These are phyloP conservation scores for Xylaria sp. DNA, from an alignment of 2,329 filamentous ascomycete genomes.

Conservation along the genomic window DNA sequence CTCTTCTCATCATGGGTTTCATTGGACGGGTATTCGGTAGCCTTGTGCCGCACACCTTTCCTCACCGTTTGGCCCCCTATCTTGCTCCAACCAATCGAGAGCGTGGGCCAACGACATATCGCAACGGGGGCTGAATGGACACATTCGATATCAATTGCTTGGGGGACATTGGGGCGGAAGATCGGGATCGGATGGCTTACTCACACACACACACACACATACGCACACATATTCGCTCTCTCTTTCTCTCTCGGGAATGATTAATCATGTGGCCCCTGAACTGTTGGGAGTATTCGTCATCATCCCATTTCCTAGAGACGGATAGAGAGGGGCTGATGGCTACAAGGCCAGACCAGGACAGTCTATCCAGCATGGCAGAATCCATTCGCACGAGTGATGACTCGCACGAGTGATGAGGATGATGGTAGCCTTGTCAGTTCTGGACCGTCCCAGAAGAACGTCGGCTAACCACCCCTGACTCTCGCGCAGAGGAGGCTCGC, in stretches of 20 bases:
- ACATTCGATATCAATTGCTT: slow-evolving; percentile 6
- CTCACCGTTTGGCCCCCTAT: slow-evolving; percentile 2
- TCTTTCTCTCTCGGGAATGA: neutral
- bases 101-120: neutral
- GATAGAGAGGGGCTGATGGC: slow-evolving; percentile 1
- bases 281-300: slow-evolving; percentile 12
- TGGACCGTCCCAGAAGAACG: neutral
- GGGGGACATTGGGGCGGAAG: slow-evolving; percentile 26
- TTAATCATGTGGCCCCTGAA: neutral
- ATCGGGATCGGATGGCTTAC: neutral
- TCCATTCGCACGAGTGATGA: slow-evolving; percentile 3
- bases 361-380: neutral
- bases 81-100: neutral
- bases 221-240: neutral
- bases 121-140: slow-evolving; percentile 21
- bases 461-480: slow-evolving; percentile 1
- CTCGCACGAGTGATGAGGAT: slow-evolving; percentile 1
- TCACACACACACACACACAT: too few species aligned
- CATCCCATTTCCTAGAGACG: neutral
- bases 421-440: neutral
- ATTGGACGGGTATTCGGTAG: slow-evolving; percentile 1
- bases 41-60: neutral
- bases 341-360: neutral
- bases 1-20: neutral
- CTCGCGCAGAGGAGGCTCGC: neutral